phyloP scores from a whole-genome alignment of 1,284 basidiomycete species.

The Golubevia pallescens region DNA sequence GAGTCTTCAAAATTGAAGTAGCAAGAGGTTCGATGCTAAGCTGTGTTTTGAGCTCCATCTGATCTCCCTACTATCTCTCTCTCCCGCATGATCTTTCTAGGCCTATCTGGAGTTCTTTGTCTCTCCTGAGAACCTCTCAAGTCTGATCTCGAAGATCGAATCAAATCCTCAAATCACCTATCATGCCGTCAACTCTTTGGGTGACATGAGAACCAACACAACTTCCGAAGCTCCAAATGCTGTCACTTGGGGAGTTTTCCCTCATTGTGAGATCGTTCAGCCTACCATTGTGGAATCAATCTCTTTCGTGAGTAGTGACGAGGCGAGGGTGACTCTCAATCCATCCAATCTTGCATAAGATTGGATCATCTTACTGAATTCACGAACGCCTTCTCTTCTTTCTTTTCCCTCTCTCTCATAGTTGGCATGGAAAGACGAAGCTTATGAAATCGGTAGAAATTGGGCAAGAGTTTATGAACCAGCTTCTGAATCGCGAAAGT shows the following conservation, averaged over 20 bases:
- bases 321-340: too few relatives aligned
- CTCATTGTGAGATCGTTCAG: slow-evolving; percentile 87
- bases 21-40: too few relatives aligned
- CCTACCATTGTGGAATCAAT: slow-evolving; percentile 89
- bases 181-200: slow-evolving; percentile 66
- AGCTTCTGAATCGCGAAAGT: slow-evolving; percentile 31
- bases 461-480: slow-evolving; percentile 55
- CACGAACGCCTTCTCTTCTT: background rate
- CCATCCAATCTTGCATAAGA: too few relatives aligned
- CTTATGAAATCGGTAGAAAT: slow-evolving; percentile 59
- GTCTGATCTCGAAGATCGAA: slow-evolving; percentile 50
- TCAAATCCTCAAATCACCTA: slow-evolving; percentile 60
- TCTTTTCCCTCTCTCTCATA: background rate
- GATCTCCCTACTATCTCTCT: background rate
- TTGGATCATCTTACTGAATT: background rate
- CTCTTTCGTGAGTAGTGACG: slow-evolving; percentile 38
- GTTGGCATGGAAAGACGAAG: slow-evolving; percentile 63
- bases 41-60: too few relatives aligned
- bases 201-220: slow-evolving; percentile 91
- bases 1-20: too few relatives aligned
- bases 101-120: slow-evolving; percentile 64
- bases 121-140: slow-evolving; percentile 49
- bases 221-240: slow-evolving; percentile 92
- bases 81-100: slow-evolving; percentile 1
- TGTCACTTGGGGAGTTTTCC: slow-evolving; percentile 99